Evolutionary conservation across 805 yeast species (phyloP), one percentile per base, ranked within the genome.

Genomic region (Saccharomyces eubayanus): DNA sequence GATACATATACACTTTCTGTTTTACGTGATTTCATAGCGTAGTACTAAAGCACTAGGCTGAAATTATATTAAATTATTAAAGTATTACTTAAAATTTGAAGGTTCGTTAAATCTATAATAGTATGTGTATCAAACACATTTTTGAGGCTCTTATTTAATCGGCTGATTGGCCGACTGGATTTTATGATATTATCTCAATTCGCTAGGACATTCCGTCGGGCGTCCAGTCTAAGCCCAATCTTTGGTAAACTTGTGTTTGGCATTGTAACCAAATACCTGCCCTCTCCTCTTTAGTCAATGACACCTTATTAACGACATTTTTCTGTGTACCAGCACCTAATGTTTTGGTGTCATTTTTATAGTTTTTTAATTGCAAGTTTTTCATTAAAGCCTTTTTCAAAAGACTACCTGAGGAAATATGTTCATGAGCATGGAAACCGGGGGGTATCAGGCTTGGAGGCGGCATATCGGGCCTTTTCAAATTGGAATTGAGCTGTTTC

Each of bases 191-290:
- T 11, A 6, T 3, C 24, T 1, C 6, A 14, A 31, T 12, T 31
- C 6, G 1, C 20, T 36, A 36, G 3, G 24, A 36, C 21, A 71
- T 61, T 52, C 60, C 62, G 58, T 78, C 82, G 1, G 81, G 80
- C 28, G 70, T 74, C 85, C 87, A 82, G 61, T 81, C 81, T 47
- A 84, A 67, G 0, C 85, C 86, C 51, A 85, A 64, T 51, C 83
- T 72, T 53, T 72, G 71, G 63, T 84, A 84, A 28, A 85, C 82
- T 48, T 73, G 73, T 9, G 76, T 65, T 66, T 86, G 91, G 30
- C 84, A 84, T 43, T 77, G 81, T 12, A 77, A 77, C 90, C 90
- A 85, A 21, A 84, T 69, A 51, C 67, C 64, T 47, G 78, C 76
- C 65, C 83, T 83, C 59, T 83, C 85, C 40, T 79, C 81, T 59